Evolutionary conservation across 1,284 basidiomycete genomes (phyloP), one percentile per base, ranked within the genome.

Genomic region (Schizophyllum commune): DNA sequence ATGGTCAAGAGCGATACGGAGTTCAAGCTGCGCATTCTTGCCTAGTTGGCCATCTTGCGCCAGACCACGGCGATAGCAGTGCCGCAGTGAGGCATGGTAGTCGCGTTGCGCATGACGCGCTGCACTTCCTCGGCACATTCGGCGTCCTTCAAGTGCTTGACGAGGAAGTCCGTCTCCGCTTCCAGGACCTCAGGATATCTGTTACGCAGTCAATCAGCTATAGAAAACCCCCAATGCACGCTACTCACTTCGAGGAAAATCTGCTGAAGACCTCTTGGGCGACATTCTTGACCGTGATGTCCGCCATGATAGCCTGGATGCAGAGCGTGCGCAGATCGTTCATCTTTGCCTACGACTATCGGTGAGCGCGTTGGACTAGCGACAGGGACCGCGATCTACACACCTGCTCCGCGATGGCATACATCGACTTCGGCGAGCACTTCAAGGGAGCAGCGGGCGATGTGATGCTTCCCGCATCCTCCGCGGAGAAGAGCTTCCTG

Each of bases 191-290:
- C 54, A 13, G 39, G 27, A 54, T 59, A 59, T 19, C 47, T 59
- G 51, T 17, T 19, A 32, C 17, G 39, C 39, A 3, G 8, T 27
- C 5, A 3, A 47, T 47, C 39, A 47, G 39, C n/a, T n/a, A n/a
- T n/a, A n/a, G n/a, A n/a, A n/a, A n/a, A n/a, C n/a, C n/a, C n/a
- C n/a, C n/a, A n/a, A n/a, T n/a, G n/a, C n/a, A n/a, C n/a, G n/a
- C n/a, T 47, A 13, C 71, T 6, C 60, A 74, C 71, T 66, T 67
- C 17, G 71, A 62, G 5, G 72, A 73, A 59, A 74, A 74, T 64
- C 65, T 68, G 5, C 73, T 72, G 34, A 73, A 68, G 0, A 65
- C 63, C 64, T 72, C 71, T 7, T 70, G 68, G 3, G 72, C 57
- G 32, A 72, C 64, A 56, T 73, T 72, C 20, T 66, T 51, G 60